A percentile compares a stretch with the other conserved stretches of the same genome.
Conservation (phyloP, 2,329 filamentous ascomycete species). For the Aspergillus brasiliensis region DNA sequence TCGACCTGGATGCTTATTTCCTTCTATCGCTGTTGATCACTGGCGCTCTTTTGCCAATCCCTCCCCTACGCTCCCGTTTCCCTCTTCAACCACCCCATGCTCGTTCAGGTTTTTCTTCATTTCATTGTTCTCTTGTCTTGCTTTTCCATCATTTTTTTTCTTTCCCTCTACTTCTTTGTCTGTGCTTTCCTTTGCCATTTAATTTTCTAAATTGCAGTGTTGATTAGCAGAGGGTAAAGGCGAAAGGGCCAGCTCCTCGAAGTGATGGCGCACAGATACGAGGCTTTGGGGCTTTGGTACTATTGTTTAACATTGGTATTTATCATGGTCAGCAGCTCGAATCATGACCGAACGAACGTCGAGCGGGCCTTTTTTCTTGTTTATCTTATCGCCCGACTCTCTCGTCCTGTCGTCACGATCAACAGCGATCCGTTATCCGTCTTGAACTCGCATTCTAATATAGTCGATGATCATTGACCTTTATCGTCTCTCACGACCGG, state of each 20-base stretch:
- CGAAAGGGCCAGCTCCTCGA: neutral
- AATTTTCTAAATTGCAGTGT: slow-evolving; percentile 12
- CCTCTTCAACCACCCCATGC: neutral
- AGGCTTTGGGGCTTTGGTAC: slow-evolving; percentile 9
- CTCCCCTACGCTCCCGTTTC: neutral
- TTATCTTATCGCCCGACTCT: slow-evolving; percentile 20
- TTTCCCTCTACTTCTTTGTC: neutral
- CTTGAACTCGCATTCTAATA: slow-evolving; percentile 28
- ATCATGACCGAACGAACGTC: slow-evolving; percentile 29
- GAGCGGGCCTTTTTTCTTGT: slow-evolving; percentile 24
- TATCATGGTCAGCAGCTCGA: slow-evolving; percentile 32
- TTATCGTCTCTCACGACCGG: slow-evolving; percentile 20
- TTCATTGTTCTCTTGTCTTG: slow-evolving; percentile 8
- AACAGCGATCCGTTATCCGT: slow-evolving; percentile 26
- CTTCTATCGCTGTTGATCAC: neutral
- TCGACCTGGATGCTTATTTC: slow-evolving; percentile 2
- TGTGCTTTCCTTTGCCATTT: slow-evolving; percentile 10
- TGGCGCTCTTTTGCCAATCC: neutral
- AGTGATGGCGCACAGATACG: slow-evolving; percentile 1
- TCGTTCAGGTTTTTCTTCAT: neutral
- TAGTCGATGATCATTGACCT: slow-evolving; percentile 22
- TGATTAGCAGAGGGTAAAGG: slow-evolving; percentile 1
- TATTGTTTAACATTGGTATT: slow-evolving; percentile 27
- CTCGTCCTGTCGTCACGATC: slow-evolving; percentile 28
- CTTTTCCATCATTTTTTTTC: neutral